Evolutionary conservation across 164 flowering plant species (phyloP), one percentile per base, ranked within the genome.

Genomic region (Liquidambar formosana): DNA sequence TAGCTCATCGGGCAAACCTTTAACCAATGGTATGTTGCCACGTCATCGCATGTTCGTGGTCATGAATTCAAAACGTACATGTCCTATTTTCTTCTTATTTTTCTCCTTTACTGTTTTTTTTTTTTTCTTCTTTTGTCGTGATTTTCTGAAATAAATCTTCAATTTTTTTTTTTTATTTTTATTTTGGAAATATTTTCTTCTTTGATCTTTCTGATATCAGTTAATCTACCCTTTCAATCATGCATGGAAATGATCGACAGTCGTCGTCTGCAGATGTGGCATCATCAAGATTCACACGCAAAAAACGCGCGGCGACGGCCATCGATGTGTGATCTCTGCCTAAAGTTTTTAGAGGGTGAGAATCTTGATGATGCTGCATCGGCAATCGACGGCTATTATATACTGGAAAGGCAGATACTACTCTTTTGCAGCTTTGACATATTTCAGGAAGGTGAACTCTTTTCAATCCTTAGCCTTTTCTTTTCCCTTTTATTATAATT

Each of bases 341-440:
- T n/a, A 1, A 51, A 51, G 54, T 22, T 16, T 41, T 73, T 72
- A 66, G 70, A 28, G 63, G 64, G 57, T 80, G 81, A 67, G 79
- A 80, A 80, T 80, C 83, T 79, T 79, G 82, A 79, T 79, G 82
- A 77, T 80, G 83, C 80, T 80, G 78, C 83, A 76, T 74, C 80
- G 65, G 76, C 80, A 77, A 80, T 64, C 47, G 66, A 70, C 60
- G 54, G 71, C 81, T 78, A 53, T 28, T 13, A n/a, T 2, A 6
- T 33, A 33, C 41, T 6, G 4, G 6, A 33, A 33, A 33, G 22
- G 54, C 9, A 51, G 21, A 51, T 1, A 18, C 21, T 51, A 18
- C 2, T 51, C n/a, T 51, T 3, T 9, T 18, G 21, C 54, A 18
- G 9, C 21, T n/a, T 51, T 51, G 54, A n/a, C n/a, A n/a, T n/a